phyloP scores from a whole-genome alignment of 257 asterid genomes.

The Solanum infundibuliforme region DNA sequence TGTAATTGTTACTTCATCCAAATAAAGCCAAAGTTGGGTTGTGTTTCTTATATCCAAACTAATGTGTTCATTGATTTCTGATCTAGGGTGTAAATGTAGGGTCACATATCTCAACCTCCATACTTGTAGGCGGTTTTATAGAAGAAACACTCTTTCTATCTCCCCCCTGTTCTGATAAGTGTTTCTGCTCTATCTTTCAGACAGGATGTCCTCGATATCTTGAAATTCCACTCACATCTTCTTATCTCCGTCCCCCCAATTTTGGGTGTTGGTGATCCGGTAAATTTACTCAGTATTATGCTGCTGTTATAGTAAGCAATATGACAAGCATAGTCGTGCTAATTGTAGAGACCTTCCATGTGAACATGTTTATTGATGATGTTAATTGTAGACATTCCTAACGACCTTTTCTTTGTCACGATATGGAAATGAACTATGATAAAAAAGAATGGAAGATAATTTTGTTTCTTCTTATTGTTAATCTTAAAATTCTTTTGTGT shows the following conservation, averaged over 20 bases:
- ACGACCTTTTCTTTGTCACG: background rate
- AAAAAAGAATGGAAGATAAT: background rate
- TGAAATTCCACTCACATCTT: slow-evolving; percentile 60
- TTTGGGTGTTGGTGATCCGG: slow-evolving; percentile 68
- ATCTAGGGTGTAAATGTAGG: background rate
- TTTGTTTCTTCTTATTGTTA: background rate
- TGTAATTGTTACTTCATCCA: background rate
- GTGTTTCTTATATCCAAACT: background rate
- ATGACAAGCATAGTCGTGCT: background rate
- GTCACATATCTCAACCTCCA: background rate
- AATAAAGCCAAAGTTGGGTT: background rate
- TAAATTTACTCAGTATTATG: slow-evolving; percentile 5
- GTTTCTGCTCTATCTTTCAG: slow-evolving; percentile 28
- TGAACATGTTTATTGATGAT: background rate
- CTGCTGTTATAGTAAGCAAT: background rate
- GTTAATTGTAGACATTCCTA: background rate
- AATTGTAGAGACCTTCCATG: background rate
- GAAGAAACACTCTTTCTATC: background rate
- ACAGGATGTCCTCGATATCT: slow-evolving; percentile 49
- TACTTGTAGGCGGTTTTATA: background rate
- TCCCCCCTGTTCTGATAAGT: background rate
- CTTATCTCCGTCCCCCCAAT: slow-evolving; percentile 69
- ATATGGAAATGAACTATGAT: background rate
- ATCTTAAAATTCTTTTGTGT: background rate
- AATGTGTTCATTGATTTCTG: background rate